Percentiles rank a stretch among this genome's conserved stretches.
Conservation (phyloP, 1,284 basidiomycete species). For the Leccinum insolens region DNA sequence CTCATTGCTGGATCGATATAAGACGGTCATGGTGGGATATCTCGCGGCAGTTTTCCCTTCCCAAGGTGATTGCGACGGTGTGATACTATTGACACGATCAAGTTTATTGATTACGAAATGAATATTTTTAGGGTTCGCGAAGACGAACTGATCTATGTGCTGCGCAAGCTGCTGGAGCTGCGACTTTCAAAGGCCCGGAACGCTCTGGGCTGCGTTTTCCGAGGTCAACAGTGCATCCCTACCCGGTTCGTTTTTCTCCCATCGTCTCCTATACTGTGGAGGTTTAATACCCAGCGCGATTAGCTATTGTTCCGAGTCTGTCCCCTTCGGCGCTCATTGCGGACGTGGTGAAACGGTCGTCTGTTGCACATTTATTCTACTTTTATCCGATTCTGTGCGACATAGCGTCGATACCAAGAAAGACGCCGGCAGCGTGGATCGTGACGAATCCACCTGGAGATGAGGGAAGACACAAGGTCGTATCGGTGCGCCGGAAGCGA, state of each 20-base stretch:
- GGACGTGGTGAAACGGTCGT: slow-evolving; percentile 71
- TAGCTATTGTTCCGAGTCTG: slow-evolving; percentile 37
- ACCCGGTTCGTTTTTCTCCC: slow-evolving; percentile 47
- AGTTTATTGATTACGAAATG: background rate
- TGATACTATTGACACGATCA: background rate
- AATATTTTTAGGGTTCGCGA: slow-evolving; percentile 66
- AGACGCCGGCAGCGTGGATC: slow-evolving; percentile 71
- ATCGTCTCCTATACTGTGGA: background rate
- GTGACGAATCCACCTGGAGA: slow-evolving; percentile 10
- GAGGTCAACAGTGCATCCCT: slow-evolving; percentile 53
- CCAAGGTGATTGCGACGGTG: slow-evolving; percentile 55
- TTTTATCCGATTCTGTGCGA: slow-evolving; percentile 81
- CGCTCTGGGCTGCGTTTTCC: slow-evolving; percentile 75
- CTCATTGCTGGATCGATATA: slow-evolving; percentile 74
- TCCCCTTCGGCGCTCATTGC: slow-evolving; percentile 57
- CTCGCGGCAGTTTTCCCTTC: slow-evolving; percentile 55
- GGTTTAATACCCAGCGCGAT: background rate
- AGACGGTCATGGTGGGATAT: slow-evolving; percentile 68
- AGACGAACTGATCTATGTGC: slow-evolving; percentile 86
- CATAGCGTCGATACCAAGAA: slow-evolving; percentile 69
- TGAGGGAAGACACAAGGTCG: slow-evolving; percentile 18
- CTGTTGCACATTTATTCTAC: slow-evolving; percentile 81
- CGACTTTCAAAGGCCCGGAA: slow-evolving; percentile 65
- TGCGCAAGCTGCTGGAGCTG: slow-evolving; percentile 74
- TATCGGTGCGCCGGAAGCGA: slow-evolving; percentile 34